These are phyloP conservation scores for Solanum verrucosum DNA, from an alignment of 257 asterid species.

Conservation along the genomic window DNA sequence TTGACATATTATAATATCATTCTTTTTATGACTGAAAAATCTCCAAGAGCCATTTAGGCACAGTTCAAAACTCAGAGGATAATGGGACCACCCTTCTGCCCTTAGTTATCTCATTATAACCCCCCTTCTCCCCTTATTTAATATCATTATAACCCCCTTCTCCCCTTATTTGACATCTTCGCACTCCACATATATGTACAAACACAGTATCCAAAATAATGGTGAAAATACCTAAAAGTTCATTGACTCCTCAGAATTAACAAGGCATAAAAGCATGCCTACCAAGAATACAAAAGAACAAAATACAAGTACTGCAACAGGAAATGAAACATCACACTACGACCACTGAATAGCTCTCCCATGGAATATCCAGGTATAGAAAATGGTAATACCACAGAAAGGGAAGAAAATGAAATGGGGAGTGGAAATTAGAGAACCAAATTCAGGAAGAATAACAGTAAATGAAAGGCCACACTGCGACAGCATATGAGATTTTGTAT, in stretches of 20 bases:
- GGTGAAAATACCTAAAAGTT: background rate
- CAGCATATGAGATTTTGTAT: background rate
- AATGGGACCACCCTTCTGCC: background rate
- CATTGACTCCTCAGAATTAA: background rate
- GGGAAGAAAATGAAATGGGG: background rate
- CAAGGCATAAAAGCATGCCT: background rate
- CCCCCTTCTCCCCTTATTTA: background rate
- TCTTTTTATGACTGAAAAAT: background rate
- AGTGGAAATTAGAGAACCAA: background rate
- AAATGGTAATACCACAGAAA: background rate
- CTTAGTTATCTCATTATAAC: background rate
- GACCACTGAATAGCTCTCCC: background rate
- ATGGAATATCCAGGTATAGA: background rate
- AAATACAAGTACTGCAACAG: background rate
- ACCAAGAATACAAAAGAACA: background rate
- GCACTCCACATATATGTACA: background rate
- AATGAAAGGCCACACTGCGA: background rate
- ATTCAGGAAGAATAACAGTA: background rate
- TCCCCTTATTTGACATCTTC: background rate
- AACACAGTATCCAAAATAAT: background rate
- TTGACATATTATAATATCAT: background rate
- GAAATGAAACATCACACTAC: background rate
- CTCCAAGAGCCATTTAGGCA: background rate
- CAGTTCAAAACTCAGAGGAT: background rate
- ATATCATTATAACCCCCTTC: background rate